Percentiles rank a stretch among this genome's conserved stretches.
Conservation (phyloP, 441 rosid genomes). For the Syzygium malaccense region DNA sequence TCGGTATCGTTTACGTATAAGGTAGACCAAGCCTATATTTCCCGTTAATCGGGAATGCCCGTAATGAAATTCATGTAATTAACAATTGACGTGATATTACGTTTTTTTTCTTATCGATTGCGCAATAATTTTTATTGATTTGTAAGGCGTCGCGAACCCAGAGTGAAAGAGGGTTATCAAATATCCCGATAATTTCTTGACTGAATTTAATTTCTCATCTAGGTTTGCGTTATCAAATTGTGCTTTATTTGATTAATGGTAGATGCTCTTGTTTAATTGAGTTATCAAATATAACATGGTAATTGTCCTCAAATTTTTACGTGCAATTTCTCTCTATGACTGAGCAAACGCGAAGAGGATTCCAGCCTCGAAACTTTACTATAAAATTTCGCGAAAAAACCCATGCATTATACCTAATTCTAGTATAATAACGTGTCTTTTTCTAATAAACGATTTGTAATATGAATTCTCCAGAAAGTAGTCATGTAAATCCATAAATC, state of each 20-base stretch:
- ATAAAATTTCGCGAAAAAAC: fast-evolving
- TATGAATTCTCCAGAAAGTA: background rate
- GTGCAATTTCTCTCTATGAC: background rate
- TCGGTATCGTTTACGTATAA: background rate
- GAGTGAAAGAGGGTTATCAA: background rate
- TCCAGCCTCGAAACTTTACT: fast-evolving
- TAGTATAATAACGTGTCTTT: background rate
- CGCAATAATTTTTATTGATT: background rate
- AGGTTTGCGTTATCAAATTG: background rate
- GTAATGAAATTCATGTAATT: background rate
- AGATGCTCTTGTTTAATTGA: fast-evolving
- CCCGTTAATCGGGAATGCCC: background rate
- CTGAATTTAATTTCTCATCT: background rate
- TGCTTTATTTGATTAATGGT: background rate
- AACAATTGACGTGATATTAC: background rate
- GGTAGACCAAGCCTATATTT: too few relatives aligned
- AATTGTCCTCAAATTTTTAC: background rate
- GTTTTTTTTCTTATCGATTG: too few relatives aligned
- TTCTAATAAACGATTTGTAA: fast-evolving
- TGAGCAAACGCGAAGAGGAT: fast-evolving
- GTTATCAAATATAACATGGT: background rate
- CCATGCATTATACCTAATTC: background rate
- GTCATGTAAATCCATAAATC: background rate
- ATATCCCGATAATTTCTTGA: background rate
- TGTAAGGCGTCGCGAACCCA: background rate